Conservation (phyloP, 106 monocot genomes). For the Acorus calamus region DNA sequence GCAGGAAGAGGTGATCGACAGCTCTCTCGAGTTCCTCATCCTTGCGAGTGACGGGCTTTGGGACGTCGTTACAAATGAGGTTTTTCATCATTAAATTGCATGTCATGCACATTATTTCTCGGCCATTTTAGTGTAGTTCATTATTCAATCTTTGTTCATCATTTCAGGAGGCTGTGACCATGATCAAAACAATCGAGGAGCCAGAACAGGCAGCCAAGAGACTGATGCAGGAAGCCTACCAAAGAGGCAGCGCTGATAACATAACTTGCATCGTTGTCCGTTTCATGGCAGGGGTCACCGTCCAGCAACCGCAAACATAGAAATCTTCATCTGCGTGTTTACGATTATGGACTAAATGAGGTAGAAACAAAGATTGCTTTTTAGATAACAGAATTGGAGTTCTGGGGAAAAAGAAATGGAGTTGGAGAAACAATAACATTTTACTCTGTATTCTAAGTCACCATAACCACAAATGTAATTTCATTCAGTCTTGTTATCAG, state of each 20-base stretch:
- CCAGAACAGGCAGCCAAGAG: constrained; percentile 60
- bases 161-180: constrained; percentile 59
- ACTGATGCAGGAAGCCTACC: constrained; percentile 53
- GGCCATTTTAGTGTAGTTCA: too few relatives aligned
- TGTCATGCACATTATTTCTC: not conserved
- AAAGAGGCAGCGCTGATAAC: constrained; percentile 65
- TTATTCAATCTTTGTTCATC: not conserved
- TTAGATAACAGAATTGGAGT: too few relatives aligned
- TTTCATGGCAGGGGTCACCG: constrained; percentile 17
- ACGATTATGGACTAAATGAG: too few relatives aligned
- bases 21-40: constrained; percentile 89
- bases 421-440: too few relatives aligned
- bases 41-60: constrained; percentile 94
- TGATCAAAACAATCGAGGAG: constrained; percentile 48
- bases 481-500: too few relatives aligned
- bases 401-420: too few relatives aligned
- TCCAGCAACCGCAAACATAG: too few relatives aligned
- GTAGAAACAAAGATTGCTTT: too few relatives aligned
- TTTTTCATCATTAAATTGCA: constrained; percentile 9
- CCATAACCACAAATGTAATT: too few relatives aligned
- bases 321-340: too few relatives aligned
- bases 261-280: constrained; percentile 64
- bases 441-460: too few relatives aligned
- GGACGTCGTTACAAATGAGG: constrained; percentile 96
- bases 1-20: constrained; percentile 81